Evolutionary conservation across 495 filamentous ascomycete genomes (phyloP).

Genomic region (Cryomyces antarcticus): DNA sequence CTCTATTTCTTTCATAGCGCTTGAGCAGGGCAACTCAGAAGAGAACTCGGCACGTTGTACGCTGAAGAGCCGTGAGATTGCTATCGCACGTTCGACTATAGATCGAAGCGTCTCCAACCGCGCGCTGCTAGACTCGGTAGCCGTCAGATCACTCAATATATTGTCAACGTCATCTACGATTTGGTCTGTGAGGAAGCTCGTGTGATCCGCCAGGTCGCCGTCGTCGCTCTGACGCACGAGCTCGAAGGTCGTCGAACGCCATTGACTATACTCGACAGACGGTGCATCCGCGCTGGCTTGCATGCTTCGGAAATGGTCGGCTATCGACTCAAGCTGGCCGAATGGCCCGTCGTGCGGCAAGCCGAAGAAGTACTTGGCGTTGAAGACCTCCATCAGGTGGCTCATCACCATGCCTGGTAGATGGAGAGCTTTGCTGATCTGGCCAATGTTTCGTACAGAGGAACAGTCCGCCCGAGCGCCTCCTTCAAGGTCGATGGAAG

Average conservation of each 20-base stretch:
- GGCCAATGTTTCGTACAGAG: constrained; percentile 6
- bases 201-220: too few species aligned
- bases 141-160: too few species aligned
- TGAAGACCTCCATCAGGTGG: constrained; percentile 15
- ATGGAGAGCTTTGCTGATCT: constrained; percentile 8
- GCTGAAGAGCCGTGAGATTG: too few species aligned
- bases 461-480: constrained; percentile 2
- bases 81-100: too few species aligned
- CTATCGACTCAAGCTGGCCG: neutral
- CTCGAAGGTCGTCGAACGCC: constrained; percentile 5
- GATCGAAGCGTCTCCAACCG: too few species aligned
- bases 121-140: too few species aligned
- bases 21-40: too few species aligned
- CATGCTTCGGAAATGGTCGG: constrained; percentile 4
- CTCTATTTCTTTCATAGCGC: too few species aligned
- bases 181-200: too few species aligned
- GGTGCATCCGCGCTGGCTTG: neutral
- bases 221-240: constrained; percentile 2
- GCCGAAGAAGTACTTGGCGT: constrained; percentile 9
- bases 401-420: constrained; percentile 14
- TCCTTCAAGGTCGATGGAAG: constrained; percentile 1
- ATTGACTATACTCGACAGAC: constrained; percentile 3
- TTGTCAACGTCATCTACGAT: too few species aligned
- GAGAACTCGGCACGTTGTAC: too few species aligned
- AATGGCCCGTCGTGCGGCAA: constrained; percentile 9